These are phyloP conservation scores for Penicillium waksmanii DNA, from an alignment of 495 filamentous ascomycete genomes.

Conservation along the genomic window DNA sequence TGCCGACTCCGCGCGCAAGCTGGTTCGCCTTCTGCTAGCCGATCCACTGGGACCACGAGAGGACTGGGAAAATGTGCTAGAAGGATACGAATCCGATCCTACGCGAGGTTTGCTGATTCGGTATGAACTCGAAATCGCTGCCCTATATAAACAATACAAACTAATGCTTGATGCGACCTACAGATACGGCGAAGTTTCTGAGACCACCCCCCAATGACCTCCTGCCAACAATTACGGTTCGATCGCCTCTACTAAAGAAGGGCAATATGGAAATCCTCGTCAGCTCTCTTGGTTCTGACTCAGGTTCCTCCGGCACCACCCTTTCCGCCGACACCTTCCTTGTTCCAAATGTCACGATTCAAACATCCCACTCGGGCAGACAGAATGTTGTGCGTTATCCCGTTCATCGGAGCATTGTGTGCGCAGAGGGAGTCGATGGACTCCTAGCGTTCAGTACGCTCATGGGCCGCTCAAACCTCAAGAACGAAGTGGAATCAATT, in stretches of 20 bases:
- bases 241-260: constrained; percentile 67
- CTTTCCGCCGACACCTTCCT: constrained; percentile 60
- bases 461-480: constrained; percentile 39
- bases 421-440: constrained; percentile 67
- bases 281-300: constrained; percentile 53
- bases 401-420: constrained; percentile 80
- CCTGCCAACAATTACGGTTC: constrained; percentile 61
- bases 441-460: constrained; percentile 54
- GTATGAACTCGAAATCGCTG: constrained; percentile 34
- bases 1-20: constrained; percentile 53
- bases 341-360: constrained; percentile 72
- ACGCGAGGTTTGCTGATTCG: constrained; percentile 60
- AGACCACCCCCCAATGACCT: constrained; percentile 47
- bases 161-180: neutral
- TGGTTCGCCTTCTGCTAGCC: constrained; percentile 73
- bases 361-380: constrained; percentile 60
- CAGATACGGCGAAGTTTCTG: constrained; percentile 58
- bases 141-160: neutral
- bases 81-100: constrained; percentile 46
- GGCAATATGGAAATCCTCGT: constrained; percentile 80
- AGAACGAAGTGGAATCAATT: constrained; percentile 46
- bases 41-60: constrained; percentile 71
- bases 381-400: constrained; percentile 73
- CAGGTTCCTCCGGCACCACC: constrained; percentile 49
- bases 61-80: constrained; percentile 72